Evolutionary conservation across 192 early-diverging fungal genomes (phyloP), one percentile per base, ranked within the genome.

Genomic region (Entomortierella chlamydospora): DNA sequence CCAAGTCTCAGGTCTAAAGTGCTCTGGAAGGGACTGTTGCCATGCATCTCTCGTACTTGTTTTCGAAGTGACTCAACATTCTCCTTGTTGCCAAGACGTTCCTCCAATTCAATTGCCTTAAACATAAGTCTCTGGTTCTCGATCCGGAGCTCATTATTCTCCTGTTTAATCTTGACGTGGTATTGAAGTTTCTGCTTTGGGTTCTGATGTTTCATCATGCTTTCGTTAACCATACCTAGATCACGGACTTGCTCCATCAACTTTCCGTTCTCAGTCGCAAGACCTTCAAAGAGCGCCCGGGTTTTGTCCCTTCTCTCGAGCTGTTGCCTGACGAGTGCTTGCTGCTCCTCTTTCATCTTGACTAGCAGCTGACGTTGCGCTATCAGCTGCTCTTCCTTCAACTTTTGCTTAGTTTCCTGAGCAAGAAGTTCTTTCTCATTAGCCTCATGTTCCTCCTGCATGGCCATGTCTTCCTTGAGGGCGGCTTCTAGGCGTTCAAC

Each of bases 131-230:
- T 61, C 50, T 79, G 76, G 37, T 79, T 79, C 76, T 79, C 76
- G 13, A 70, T 79, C 57, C 81, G 68, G 37, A 82, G 81, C 25
- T 76, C 81, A 30, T 82, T 82, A 54, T 82, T 82, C 47, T 82
- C 72, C 58, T 82, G 81, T 34, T 82, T 82, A 54, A 82, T 82
- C 69, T 82, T 82, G 51, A 82, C 81, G 26, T 82, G 81, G 10
- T 82, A 82, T 53, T 82, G 81, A 0, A 82, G 73, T 56, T 82
- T 82, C 31, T 82, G 81, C 39, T 76, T 70, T 20, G 57, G 68
- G 34, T 82, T 82, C 65, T 82, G 72, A 41, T 82, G 81, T 60
- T 73, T 74, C 73, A 82, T 66, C 41, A 82, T 79, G 31, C 42
- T 69, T 51, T 70, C 76, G 26, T 70, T 79, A 28, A 79, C 76